Evolutionary conservation across 441 rosid genomes (phyloP).

Genomic region (Lepidium campestre): DNA sequence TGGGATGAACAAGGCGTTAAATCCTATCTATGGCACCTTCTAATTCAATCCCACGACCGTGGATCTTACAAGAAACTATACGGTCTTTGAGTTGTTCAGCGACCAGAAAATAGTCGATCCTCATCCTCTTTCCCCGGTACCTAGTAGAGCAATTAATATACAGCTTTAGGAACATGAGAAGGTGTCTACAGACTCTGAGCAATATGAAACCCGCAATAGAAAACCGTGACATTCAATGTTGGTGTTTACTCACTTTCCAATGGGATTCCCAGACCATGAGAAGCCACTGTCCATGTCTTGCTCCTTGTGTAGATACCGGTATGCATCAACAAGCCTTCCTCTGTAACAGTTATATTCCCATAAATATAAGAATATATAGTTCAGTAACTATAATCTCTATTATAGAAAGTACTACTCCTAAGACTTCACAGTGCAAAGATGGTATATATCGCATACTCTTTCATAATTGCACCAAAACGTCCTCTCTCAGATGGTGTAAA

Average conservation of each 20-base stretch:
- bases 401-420: neutral
- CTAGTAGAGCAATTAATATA: slow-evolving; percentile 35
- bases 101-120: slow-evolving; percentile 82
- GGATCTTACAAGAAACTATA: slow-evolving; percentile 66
- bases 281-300: slow-evolving; percentile 87
- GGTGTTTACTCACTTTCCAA: slow-evolving; percentile 71
- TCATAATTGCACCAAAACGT: slow-evolving; percentile 66
- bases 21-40: slow-evolving; percentile 41
- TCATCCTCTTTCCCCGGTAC: slow-evolving; percentile 90
- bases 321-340: slow-evolving; percentile 85
- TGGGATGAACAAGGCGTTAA: neutral
- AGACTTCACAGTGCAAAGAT: neutral
- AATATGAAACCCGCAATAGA: neutral
- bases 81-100: slow-evolving; percentile 66
- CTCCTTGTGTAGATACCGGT: slow-evolving; percentile 76
- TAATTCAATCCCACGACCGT: slow-evolving; percentile 76
- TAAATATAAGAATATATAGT: neutral
- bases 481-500: slow-evolving; percentile 89
- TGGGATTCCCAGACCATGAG: slow-evolving; percentile 93
- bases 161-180: neutral
- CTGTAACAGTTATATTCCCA: slow-evolving; percentile 33
- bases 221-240: neutral
- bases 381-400: neutral
- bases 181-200: neutral
- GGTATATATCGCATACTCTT: slow-evolving; percentile 54